Percentiles rank a stretch among this genome's conserved stretches.
Conservation (phyloP, 345 rosid species). For the Ceriops zippeliana region DNA sequence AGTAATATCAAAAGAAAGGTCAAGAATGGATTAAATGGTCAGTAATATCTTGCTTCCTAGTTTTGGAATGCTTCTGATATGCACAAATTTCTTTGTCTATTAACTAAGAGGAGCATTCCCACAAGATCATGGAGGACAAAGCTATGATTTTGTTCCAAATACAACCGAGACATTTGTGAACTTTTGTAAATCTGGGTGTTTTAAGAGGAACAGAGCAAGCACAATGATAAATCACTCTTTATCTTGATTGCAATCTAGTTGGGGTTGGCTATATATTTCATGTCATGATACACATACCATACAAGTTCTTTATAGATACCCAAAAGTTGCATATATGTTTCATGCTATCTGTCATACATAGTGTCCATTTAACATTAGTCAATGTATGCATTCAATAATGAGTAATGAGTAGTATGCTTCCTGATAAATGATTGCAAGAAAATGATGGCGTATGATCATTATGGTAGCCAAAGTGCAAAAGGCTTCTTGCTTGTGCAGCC, state of each 20-base stretch:
- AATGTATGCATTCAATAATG: neutral
- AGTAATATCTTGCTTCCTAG: neutral
- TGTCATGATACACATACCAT: neutral
- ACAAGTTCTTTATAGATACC: neutral
- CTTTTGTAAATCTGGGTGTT: no score
- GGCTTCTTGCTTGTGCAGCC: slow-evolving; percentile 29
- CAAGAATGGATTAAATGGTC: neutral
- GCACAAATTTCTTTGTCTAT: no score
- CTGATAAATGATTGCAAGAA: no score
- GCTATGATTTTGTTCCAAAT: no score
- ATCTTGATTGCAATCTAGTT: neutral
- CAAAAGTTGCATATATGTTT: neutral
- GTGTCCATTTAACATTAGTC: neutral
- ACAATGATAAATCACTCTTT: no score
- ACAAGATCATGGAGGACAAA: no score
- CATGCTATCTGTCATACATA: neutral
- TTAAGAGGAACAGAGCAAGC: no score
- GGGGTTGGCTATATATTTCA: neutral
- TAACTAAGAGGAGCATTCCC: no score
- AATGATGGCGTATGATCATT: neutral
- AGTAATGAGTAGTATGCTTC: neutral
- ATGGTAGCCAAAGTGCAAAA: neutral
- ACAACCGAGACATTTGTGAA: no score
- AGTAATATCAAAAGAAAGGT: neutral
- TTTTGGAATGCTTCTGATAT: neutral